A percentile compares a stretch with the other conserved stretches of the same genome.
phyloP scores from a whole-genome alignment of 306 rosid species.

The Castanospermum australe region DNA sequence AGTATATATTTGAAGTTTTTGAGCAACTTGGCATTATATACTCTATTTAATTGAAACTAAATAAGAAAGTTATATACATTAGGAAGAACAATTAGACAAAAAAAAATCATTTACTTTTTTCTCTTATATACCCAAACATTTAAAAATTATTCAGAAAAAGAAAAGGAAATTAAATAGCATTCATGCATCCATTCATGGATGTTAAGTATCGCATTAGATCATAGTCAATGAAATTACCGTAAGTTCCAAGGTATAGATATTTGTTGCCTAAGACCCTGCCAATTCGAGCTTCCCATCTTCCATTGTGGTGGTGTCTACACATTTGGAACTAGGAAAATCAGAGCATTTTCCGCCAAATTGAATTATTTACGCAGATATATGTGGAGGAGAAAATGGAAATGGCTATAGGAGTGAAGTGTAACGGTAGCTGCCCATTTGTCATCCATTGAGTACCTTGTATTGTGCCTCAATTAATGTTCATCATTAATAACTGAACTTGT shows the following conservation, averaged over 20 bases:
- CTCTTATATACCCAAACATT: too few relatives aligned
- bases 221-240: conserved; percentile 42
- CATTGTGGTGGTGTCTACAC: conserved; percentile 83
- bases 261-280: conserved; percentile 95
- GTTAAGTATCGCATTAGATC: neutral
- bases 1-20: too few relatives aligned
- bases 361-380: neutral
- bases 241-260: conserved; percentile 88
- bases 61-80: too few relatives aligned
- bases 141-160: too few relatives aligned
- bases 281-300: conserved; percentile 96
- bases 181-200: too few relatives aligned
- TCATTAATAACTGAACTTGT: conserved; percentile 13
- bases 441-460: neutral
- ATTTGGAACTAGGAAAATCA: neutral
- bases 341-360: conserved; percentile 12
- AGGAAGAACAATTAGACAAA: too few relatives aligned
- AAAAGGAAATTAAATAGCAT: too few relatives aligned
- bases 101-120: too few relatives aligned
- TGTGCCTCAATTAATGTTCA: neutral
- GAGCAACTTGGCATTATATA: too few relatives aligned
- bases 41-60: too few relatives aligned
- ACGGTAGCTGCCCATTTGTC: neutral
- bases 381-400: neutral
- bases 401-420: neutral